Conservation (phyloP, 164 flowering plant genomes). For the Piper betle region DNA sequence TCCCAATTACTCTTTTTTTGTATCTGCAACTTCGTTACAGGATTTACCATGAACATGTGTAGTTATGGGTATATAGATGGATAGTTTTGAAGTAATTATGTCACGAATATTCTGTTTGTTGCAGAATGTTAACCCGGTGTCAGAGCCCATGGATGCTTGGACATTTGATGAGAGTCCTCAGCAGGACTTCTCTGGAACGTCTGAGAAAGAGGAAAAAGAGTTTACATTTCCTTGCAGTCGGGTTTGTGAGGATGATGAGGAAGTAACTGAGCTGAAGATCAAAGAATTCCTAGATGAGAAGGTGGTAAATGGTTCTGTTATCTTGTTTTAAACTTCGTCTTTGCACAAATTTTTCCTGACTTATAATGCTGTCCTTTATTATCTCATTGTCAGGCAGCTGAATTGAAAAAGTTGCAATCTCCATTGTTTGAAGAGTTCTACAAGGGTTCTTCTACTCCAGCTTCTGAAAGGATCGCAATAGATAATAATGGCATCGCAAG, state of each 20-base stretch:
- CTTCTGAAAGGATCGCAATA: conserved; percentile 12
- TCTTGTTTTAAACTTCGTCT: not conserved
- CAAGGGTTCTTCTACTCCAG: conserved; percentile 29
- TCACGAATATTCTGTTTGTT: conserved; percentile 5
- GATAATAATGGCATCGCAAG: conserved; percentile 20
- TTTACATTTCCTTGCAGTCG: conserved; percentile 42
- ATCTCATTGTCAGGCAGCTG: conserved; percentile 33
- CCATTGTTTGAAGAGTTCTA: conserved; percentile 56
- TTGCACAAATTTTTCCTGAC: not conserved
- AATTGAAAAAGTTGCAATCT: conserved; percentile 55
- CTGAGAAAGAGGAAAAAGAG: conserved; percentile 17
- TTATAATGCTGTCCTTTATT: not conserved
- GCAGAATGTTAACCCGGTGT: conserved; percentile 60
- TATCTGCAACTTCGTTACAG: not conserved
- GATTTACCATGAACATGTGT: not conserved
- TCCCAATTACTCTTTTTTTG: not conserved
- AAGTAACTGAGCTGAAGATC: conserved; percentile 59
- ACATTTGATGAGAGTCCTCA: conserved; percentile 38
- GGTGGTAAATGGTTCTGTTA: conserved; percentile 18
- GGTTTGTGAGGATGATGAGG: conserved; percentile 54
- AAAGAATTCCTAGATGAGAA: conserved; percentile 61
- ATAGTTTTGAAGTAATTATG: conserved; percentile 1
- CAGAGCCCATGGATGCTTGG: conserved; percentile 57
- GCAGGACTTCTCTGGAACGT: conserved; percentile 10
- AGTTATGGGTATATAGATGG: no score